Percentiles rank a stretch among this genome's conserved stretches.
Evolutionary conservation across 2,329 filamentous ascomycete genomes (phyloP).

Genomic region (Alternaria alternata): DNA sequence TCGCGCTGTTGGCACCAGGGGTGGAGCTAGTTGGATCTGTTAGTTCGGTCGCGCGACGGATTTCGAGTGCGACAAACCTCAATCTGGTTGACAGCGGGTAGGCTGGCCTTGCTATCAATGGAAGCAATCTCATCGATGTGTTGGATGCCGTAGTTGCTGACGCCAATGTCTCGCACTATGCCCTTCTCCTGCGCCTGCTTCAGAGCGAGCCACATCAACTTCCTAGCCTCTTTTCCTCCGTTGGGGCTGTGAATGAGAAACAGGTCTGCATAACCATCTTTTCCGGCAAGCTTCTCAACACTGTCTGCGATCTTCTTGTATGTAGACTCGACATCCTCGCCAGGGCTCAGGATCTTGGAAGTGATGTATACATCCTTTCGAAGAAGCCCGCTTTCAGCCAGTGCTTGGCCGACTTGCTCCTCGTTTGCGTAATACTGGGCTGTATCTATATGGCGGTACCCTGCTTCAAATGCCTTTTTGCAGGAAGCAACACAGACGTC

Average conservation of each 20-base stretch:
- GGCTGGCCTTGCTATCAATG: constrained; percentile 69
- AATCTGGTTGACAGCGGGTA: constrained; percentile 77
- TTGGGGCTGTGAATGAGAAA: constrained; percentile 74
- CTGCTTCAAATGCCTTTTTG: constrained; percentile 63
- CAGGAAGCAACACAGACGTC: constrained; percentile 66
- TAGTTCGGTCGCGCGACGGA: not conserved
- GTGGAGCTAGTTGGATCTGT: constrained; percentile 64
- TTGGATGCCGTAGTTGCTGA: constrained; percentile 74
- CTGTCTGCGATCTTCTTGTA: constrained; percentile 69
- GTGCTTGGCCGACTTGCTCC: constrained; percentile 68
- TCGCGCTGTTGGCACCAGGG: constrained; percentile 74
- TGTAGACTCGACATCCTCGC: constrained; percentile 63
- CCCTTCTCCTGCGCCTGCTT: constrained; percentile 69
- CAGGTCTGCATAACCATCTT: constrained; percentile 72
- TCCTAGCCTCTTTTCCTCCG: constrained; percentile 62
- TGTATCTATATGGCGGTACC: constrained; percentile 72
- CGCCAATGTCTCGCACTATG: constrained; percentile 71
- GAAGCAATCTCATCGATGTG: constrained; percentile 74
- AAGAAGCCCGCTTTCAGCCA: constrained; percentile 64
- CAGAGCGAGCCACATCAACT: constrained; percentile 71
- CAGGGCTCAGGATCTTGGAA: constrained; percentile 70
- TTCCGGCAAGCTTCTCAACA: constrained; percentile 65
- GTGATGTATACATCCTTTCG: constrained; percentile 72
- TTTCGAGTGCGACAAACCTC: constrained; percentile 60
- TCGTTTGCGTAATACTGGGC: constrained; percentile 78